Conservation (phyloP, 2,329 filamentous ascomycete genomes). For the Talaromyces atroroseus region DNA sequence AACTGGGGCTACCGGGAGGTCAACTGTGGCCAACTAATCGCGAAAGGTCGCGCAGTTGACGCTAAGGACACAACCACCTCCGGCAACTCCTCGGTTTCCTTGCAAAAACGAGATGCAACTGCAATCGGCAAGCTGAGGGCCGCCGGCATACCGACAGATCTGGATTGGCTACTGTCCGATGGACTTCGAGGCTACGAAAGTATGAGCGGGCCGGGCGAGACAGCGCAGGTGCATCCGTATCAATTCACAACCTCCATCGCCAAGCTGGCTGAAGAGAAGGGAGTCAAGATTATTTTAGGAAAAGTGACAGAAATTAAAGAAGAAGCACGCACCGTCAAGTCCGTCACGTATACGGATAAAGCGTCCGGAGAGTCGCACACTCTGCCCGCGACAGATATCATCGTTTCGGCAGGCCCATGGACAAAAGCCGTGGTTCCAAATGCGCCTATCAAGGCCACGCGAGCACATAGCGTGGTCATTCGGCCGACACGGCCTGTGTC, state of each 20-base stretch:
- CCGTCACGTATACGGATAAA: constrained; percentile 59
- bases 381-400: constrained; percentile 54
- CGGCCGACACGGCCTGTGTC: constrained; percentile 49
- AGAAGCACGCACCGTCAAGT: constrained; percentile 47
- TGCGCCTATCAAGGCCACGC: constrained; percentile 55
- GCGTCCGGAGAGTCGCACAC: constrained; percentile 44
- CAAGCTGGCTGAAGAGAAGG: constrained; percentile 63
- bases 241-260: constrained; percentile 86
- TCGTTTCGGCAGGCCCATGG: constrained; percentile 60
- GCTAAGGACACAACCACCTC: constrained; percentile 27
- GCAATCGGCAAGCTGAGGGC: constrained; percentile 49
- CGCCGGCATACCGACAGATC: constrained; percentile 64
- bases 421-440: constrained; percentile 48
- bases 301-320: constrained; percentile 63
- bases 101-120: constrained; percentile 52
- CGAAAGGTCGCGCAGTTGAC: constrained; percentile 40
- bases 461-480: constrained; percentile 60
- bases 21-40: constrained; percentile 63
- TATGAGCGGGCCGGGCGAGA: constrained; percentile 77
- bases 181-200: constrained; percentile 66
- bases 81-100: constrained; percentile 39
- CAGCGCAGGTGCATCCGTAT: constrained; percentile 88
- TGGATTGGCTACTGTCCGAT: constrained; percentile 76
- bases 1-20: constrained; percentile 83
- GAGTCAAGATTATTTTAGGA: constrained; percentile 62